phyloP scores from a whole-genome alignment of 805 yeast species.

The Pichia kluyveri region DNA sequence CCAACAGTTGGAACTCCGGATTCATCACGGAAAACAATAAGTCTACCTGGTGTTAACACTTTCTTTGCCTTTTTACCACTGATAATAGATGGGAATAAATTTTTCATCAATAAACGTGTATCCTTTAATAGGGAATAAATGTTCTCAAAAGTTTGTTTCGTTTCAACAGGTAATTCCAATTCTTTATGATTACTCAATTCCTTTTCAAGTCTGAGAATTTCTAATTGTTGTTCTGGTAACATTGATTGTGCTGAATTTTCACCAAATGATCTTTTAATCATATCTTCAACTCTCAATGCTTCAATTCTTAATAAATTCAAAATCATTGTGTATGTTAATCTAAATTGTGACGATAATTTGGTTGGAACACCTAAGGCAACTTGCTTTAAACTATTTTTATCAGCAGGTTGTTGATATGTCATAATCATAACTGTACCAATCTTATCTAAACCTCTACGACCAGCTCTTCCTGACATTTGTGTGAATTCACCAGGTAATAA shows the following conservation, averaged over 20 bases:
- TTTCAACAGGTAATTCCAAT: conserved; percentile 29
- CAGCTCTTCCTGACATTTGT: conserved; percentile 99
- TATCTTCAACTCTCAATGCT: conserved; percentile 93
- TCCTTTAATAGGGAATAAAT: conserved; percentile 28
- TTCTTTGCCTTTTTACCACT: conserved; percentile 39
- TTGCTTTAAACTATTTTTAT: conserved; percentile 54
- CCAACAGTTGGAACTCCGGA: conserved; percentile 17
- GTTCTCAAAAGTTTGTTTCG: conserved; percentile 34
- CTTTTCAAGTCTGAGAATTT: conserved; percentile 44
- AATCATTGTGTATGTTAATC: conserved; percentile 94
- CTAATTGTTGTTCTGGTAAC: conserved; percentile 75
- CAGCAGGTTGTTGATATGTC: conserved; percentile 64
- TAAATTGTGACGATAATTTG: conserved; percentile 81
- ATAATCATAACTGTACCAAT: conserved; percentile 93
- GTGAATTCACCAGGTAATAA: conserved; percentile 94
- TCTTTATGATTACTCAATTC: conserved; percentile 27
- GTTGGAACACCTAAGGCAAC: conserved; percentile 87
- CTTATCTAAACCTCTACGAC: conserved; percentile 89
- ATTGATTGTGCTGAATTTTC: conserved; percentile 82
- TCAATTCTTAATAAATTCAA: conserved; percentile 85
- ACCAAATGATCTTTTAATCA: conserved; percentile 92
- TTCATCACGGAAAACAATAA: conserved; percentile 48
- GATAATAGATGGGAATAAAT: conserved; percentile 24
- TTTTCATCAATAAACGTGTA: background rate
- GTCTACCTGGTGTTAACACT: conserved; percentile 43